Conservation (phyloP, 768 basidiomycete species). For the Lentinula edodes region DNA sequence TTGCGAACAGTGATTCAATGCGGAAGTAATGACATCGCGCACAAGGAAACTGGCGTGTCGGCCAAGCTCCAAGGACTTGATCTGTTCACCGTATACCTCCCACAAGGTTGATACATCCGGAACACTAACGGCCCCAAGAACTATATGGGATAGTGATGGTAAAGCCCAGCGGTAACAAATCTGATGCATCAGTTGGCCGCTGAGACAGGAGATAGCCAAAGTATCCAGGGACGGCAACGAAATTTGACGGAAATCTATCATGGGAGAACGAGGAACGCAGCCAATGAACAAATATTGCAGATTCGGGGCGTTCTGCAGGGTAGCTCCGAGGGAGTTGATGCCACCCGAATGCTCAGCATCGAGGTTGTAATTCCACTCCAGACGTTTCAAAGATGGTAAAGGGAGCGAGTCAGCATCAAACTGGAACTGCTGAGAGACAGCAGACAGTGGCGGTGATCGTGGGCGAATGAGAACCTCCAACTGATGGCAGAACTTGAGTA, state of each 20-base stretch:
- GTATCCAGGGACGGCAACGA: constrained; percentile 44
- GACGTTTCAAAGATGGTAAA: constrained; percentile 47
- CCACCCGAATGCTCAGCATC: constrained; percentile 59
- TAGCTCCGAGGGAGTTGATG: constrained; percentile 53
- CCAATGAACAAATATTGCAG: constrained; percentile 45
- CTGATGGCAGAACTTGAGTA: constrained; percentile 42
- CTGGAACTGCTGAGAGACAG: constrained; percentile 38
- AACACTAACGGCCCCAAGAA: constrained; percentile 43
- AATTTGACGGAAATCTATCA: constrained; percentile 20
- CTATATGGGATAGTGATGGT: constrained; percentile 45
- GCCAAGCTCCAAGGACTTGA: constrained; percentile 54
- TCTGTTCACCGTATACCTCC: constrained; percentile 43
- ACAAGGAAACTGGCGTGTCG: constrained; percentile 49
- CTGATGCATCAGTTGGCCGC: constrained; percentile 44
- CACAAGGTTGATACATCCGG: constrained; percentile 40
- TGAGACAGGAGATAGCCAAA: constrained; percentile 45
- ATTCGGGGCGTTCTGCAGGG: constrained; percentile 48
- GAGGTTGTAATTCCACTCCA: constrained; percentile 65
- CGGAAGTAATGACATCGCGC: constrained; percentile 38
- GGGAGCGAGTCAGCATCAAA: constrained; percentile 43
- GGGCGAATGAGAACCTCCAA: constrained; percentile 55
- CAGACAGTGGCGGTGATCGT: constrained; percentile 16
- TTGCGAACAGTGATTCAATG: constrained; percentile 40
- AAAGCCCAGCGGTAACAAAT: constrained; percentile 43
- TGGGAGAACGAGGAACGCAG: constrained; percentile 11